These are phyloP conservation scores for Crithidia expoeki DNA, from an alignment of 208 protist species.

Conservation along the genomic window DNA sequence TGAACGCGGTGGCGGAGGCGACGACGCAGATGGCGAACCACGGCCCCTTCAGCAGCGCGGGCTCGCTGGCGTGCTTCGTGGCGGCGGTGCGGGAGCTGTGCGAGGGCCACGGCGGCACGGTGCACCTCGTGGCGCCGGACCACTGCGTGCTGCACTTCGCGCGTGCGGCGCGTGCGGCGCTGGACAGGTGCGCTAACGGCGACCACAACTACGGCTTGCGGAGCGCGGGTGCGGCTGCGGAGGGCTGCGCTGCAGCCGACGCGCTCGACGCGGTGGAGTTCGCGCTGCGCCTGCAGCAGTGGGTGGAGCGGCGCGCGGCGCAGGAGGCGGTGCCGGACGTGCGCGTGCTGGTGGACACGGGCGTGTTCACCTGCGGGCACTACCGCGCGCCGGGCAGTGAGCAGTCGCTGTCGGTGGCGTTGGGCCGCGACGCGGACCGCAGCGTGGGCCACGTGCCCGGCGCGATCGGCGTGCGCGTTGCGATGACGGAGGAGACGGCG, in stretches of 20 bases:
- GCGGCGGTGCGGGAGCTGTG: slow-evolving; percentile 28
- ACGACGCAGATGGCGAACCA: slow-evolving; percentile 17
- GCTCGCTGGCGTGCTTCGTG: slow-evolving; percentile 23
- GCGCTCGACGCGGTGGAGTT: slow-evolving; percentile 27
- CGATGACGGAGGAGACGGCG: no score
- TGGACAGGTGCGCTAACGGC: not conserved
- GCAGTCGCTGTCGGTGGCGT: slow-evolving; percentile 29
- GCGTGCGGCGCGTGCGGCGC: slow-evolving; percentile 9
- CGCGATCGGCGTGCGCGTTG: slow-evolving; percentile 29
- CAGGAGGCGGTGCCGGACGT: slow-evolving; percentile 24
- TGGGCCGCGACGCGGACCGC: slow-evolving; percentile 34
- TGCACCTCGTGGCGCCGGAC: slow-evolving; percentile 30
- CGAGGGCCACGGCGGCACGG: slow-evolving; percentile 18
- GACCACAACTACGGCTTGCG: not conserved
- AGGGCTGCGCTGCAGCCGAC: slow-evolving; percentile 14
- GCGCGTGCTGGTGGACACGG: slow-evolving; percentile 36
- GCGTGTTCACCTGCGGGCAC: slow-evolving; percentile 24
- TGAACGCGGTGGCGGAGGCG: slow-evolving; percentile 1
- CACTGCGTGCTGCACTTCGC: slow-evolving; percentile 35
- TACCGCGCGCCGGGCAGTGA: slow-evolving; percentile 18
- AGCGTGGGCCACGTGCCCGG: slow-evolving; percentile 32
- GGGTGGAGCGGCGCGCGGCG: slow-evolving; percentile 1
- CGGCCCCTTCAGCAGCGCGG: slow-evolving; percentile 21
- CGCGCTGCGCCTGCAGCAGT: slow-evolving; percentile 22
- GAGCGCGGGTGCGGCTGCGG: not conserved